Evolutionary conservation across 352 stramenopile species (phyloP), one percentile per base, ranked within the genome.

Genomic region (Phytophthora aleatoria): DNA sequence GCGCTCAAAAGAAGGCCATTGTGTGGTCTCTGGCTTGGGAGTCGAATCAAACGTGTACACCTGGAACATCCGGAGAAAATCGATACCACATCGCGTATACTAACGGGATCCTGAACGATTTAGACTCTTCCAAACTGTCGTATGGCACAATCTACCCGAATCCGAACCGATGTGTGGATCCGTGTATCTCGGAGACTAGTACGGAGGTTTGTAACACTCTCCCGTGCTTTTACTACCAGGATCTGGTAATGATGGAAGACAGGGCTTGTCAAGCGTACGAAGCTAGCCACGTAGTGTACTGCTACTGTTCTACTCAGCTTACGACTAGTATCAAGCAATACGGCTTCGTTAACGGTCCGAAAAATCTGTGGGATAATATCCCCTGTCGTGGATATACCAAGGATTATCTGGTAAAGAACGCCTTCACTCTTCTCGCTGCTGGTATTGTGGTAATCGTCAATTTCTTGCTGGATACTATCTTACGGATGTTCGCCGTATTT

Each of bases 401-500:
- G 24, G 67, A 78, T 44, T 86, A 82, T 50, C 57, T 84, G 6
- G 51, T 65, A 5, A 86, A 83, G 57, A 86, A 81, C 43, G 57
- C 54, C 10, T 69, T 86, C 16, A 77, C 81, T n/a, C 38, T 86
- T 7, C 44, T 74, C 1, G 74, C 77, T 16, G 74, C 77, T 8
- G 62, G 43, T 2, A 69, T 79, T 13, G 75, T 86, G 2, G 74
- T 86, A 9, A 54, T 78, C 12, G 75, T 86, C n/a, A 85, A 89
- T 50, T 61, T 77, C 26, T 36, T 80, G 41, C 61, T 89, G 2
- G 69, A 83, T 39, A 72, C 35, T 2, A 78, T 85, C 13, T 50
- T 89, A 31, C 71, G 74, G 0, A 56, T 65, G 10, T 81, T 89
- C 39, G 67, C 70, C 5, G 58, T 62, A 2, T 83, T 87, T 35